Conservation (phyloP, 805 yeast genomes). For the Phaffomyces thermotolerans region DNA sequence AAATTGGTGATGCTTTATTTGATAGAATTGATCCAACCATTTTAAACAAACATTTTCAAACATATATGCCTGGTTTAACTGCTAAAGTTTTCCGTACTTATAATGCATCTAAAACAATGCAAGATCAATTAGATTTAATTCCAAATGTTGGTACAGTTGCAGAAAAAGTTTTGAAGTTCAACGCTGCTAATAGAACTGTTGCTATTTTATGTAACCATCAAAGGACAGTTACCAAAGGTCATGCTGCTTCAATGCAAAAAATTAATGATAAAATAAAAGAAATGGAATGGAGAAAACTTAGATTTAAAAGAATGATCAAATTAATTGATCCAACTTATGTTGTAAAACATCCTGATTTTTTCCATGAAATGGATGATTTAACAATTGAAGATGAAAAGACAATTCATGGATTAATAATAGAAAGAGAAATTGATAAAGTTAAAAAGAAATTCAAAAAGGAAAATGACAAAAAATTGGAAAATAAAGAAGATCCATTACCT, state of each 20-base stretch:
- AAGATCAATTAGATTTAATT: slow-evolving; percentile 81
- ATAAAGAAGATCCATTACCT: slow-evolving; percentile 45
- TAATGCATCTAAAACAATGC: slow-evolving; percentile 96
- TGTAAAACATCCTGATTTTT: slow-evolving; percentile 49
- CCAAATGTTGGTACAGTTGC: slow-evolving; percentile 81
- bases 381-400: slow-evolving; percentile 53
- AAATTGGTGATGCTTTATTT: slow-evolving; percentile 86
- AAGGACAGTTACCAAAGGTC: slow-evolving; percentile 81
- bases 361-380: slow-evolving; percentile 61
- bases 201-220: slow-evolving; percentile 97
- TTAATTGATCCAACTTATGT: slow-evolving; percentile 48
- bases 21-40: slow-evolving; percentile 82
- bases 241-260: slow-evolving; percentile 72
- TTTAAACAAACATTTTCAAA: slow-evolving; percentile 80
- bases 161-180: slow-evolving; percentile 80
- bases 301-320: slow-evolving; percentile 64
- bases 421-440: slow-evolving; percentile 57
- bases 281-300: slow-evolving; percentile 74
- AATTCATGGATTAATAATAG: slow-evolving; percentile 53
- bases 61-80: slow-evolving; percentile 86
- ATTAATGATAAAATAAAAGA: slow-evolving; percentile 74
- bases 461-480: slow-evolving; percentile 61
- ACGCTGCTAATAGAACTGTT: slow-evolving; percentile 93
- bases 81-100: slow-evolving; percentile 97
- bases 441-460: slow-evolving; percentile 66